Base-by-base conservation (phyloP, 257 asterid species). In the Solanum arcanum region DNA sequence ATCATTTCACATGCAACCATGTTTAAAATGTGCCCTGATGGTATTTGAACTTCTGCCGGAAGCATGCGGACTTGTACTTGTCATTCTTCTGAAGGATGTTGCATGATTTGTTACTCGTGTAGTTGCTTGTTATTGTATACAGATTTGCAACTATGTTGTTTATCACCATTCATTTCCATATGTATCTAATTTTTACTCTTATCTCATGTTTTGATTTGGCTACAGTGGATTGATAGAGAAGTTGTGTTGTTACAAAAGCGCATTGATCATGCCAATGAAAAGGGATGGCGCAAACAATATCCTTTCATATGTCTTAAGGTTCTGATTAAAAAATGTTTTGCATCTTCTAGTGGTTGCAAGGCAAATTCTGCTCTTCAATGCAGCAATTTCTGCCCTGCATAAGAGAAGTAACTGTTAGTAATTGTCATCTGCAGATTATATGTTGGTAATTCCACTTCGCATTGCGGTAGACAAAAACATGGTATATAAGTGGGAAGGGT, bases 221-320 rank as follows among this genome's bases (percentile, higher is more conserved):
- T 91, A 59, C 94, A 96, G 99, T 92, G 94, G 98, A 94, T 96
- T 90, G 91, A 92, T 66, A 92, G 88, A 89, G 97, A 95, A 88
- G 83, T 96, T 87, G 31, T 88, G 6, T 68, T 87, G 89, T 90
- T 95, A 86, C 90, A 94, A 88, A 92, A 87, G 80, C 94, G 68
- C 86, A 95, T 95, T 66, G 94, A 96, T 66, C 99, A 92, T 87
- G 98, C 98, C 89, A 95, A 93, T 88, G 98, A 95, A 86, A 96
- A 95, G 88, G 99, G 98, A 86, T 90, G 98, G 95, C 96, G 95
- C 59, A 94, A 87, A 92, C 95, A 95, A 96, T 96, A 96, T 96
- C 99, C 99, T 95, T 96, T 90, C 59, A 76, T 86, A 85, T 89
- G 80, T 88, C 86, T 88, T 49, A 72, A 13, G 83, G 85, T 37